Evolutionary conservation across 1,139 yeast genomes (phyloP).

Genomic region (Kodamaea derodonti): DNA sequence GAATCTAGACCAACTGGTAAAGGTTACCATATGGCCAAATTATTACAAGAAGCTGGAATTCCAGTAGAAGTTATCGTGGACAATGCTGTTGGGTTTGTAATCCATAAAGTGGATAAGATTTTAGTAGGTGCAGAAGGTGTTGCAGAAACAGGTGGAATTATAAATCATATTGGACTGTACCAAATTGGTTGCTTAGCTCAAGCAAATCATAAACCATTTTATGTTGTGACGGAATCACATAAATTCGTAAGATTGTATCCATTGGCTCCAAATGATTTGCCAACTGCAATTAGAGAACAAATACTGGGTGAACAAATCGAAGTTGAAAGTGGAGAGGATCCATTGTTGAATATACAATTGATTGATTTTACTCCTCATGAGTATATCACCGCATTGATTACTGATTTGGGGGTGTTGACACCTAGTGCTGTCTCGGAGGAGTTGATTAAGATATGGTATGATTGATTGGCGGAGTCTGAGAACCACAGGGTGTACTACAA

Average conservation of each 20-base stretch:
- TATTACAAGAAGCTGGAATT: constrained; percentile 71
- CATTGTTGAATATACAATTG: constrained; percentile 32
- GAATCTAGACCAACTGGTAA: constrained; percentile 87
- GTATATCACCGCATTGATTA: constrained; percentile 89
- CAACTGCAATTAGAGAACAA: constrained; percentile 46
- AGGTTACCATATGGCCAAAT: constrained; percentile 72
- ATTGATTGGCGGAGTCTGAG: constrained; percentile 44
- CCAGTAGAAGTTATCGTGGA: constrained; percentile 91
- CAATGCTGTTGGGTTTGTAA: constrained; percentile 84
- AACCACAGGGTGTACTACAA: too few species aligned
- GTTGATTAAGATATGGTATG: constrained; percentile 96
- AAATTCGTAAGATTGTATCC: constrained; percentile 97
- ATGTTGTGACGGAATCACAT: constrained; percentile 92
- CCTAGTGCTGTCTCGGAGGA: constrained; percentile 98
- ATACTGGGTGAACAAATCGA: constrained; percentile 11
- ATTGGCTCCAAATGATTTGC: constrained; percentile 87
- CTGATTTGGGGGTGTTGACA: constrained; percentile 93
- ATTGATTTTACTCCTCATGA: constrained; percentile 96
- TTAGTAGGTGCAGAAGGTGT: constrained; percentile 99
- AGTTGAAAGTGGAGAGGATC: constrained; percentile 17
- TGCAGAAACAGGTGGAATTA: constrained; percentile 97
- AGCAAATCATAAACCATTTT: constrained; percentile 86
- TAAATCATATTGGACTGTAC: constrained; percentile 92
- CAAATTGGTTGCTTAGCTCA: constrained; percentile 93
- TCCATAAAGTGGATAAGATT: constrained; percentile 88